Base-by-base conservation (phyloP, 2,329 filamentous ascomycete species). In the Ophiostoma sp. region DNA sequence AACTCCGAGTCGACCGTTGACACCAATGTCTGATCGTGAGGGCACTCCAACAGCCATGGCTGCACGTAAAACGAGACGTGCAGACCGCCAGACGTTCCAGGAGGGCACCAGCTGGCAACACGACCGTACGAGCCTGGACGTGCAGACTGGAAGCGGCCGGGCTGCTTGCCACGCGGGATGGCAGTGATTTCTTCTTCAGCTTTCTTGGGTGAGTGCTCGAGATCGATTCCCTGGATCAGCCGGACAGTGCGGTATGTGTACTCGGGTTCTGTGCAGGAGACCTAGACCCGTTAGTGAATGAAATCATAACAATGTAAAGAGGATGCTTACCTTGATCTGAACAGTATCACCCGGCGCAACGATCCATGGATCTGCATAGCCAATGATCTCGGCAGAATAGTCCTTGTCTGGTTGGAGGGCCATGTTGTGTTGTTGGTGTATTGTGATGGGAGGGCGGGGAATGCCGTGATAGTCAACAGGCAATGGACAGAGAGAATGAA, bases 231-330 rank as follows among this genome's bases (percentile, higher is more conserved):
- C 31, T 61, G 57, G 57, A 61, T 36, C 2, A 61, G 17, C 1
- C 57, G 57, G 15, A 61, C 57, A 7, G 57, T 61, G 57, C 57
- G 57, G 57, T 61, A 36, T 11, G 57, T 61, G 57, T 61, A 61
- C 57, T 61, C 57, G 31, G 57, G 57, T n/a, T 61, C 57, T 36
- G 57, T 61, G 28, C 57, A 61, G 7, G 57, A 61, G 31, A 61
- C 57, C 57, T 61, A 1, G 9, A 19, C 1, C 12, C n/a, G 57
- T 61, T 59, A 59, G 55, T 39, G 36, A 15, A 48, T 15, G 45
- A 3, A 15, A 48, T 48, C 17, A 48, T 5, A 48, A 6, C 12
- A 19, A 1, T 19, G 7, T n/a, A 6, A 17, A 19, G 48, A 6
- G 17, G 17, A 19, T 6, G 36, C 31, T 1, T 3, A 36, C 57